Conservation (phyloP, 1,284 basidiomycete genomes). For the Heterobasidion occidentale region DNA sequence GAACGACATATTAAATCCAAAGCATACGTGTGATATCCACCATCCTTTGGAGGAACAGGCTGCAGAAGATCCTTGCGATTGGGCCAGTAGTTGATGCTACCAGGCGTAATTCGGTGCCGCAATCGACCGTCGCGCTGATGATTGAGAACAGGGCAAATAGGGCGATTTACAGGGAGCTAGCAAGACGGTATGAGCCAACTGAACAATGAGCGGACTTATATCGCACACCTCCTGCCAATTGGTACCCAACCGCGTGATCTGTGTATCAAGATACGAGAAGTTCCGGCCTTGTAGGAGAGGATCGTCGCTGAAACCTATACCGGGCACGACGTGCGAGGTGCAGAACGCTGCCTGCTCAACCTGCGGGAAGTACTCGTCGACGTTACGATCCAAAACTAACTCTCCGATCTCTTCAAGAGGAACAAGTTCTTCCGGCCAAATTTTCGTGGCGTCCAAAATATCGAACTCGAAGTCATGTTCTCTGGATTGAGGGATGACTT, state of each 20-base stretch:
- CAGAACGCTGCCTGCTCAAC: conserved; percentile 82
- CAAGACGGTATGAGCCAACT: neutral
- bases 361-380: conserved; percentile 76
- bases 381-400: conserved; percentile 54
- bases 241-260: conserved; percentile 66
- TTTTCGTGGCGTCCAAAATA: conserved; percentile 78
- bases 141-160: conserved; percentile 74
- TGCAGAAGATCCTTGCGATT: conserved; percentile 54
- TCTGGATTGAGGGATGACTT: conserved; percentile 56
- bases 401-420: conserved; percentile 73
- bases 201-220: neutral
- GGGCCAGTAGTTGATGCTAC: conserved; percentile 66
- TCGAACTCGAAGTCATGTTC: conserved; percentile 80
- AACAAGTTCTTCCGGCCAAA: conserved; percentile 75
- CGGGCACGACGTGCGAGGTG: conserved; percentile 74
- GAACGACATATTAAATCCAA: conserved; percentile 11
- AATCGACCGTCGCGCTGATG: conserved; percentile 61
- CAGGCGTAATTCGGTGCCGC: conserved; percentile 52
- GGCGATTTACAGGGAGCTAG: conserved; percentile 74
- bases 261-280: conserved; percentile 81
- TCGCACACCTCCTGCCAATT: conserved; percentile 59
- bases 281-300: conserved; percentile 79
- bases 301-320: conserved; percentile 74
- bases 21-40: conserved; percentile 51
- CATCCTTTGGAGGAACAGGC: conserved; percentile 39